Conservation (phyloP, 305 asterid species). For the Ilex paraguariensis region DNA sequence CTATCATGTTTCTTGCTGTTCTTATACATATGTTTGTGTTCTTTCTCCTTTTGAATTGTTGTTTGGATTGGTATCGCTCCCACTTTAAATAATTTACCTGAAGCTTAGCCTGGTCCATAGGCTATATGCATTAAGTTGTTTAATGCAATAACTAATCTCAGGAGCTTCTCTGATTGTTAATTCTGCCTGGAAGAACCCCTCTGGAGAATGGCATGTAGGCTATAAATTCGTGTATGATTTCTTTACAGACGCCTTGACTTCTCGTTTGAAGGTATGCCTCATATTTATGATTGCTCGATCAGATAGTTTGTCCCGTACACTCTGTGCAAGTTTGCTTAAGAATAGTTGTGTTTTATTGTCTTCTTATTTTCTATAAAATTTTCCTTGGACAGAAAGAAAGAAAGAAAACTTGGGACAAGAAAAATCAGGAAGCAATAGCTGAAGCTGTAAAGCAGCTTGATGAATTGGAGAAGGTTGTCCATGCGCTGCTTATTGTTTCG, state of each 20-base stretch:
- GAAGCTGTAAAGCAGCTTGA: slow-evolving; percentile 86
- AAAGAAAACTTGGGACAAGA: slow-evolving; percentile 83
- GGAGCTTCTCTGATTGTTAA: slow-evolving; percentile 59
- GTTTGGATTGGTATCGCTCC: neutral
- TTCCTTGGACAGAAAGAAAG: slow-evolving; percentile 76
- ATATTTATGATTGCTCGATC: neutral
- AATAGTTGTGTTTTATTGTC: neutral
- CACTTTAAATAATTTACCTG: neutral
- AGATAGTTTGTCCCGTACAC: neutral
- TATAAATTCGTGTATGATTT: slow-evolving; percentile 84
- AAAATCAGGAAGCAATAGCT: slow-evolving; percentile 84
- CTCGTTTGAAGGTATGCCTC: slow-evolving; percentile 69
- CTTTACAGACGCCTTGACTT: slow-evolving; percentile 63
- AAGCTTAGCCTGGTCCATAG: neutral
- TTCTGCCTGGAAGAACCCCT: slow-evolving; percentile 85
- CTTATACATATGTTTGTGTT: neutral
- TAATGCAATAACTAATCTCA: slow-evolving; percentile 4
- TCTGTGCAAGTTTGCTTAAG: neutral
- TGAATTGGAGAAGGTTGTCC: slow-evolving; percentile 66
- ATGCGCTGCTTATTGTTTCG: neutral
- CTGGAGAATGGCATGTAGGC: slow-evolving; percentile 95
- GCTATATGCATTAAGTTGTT: neutral
- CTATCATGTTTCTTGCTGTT: neutral
- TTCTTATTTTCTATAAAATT: slow-evolving; percentile 14
- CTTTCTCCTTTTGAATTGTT: neutral